Evolutionary conservation across 495 filamentous ascomycete species (phyloP).

Genomic region (Parmelia sp.): DNA sequence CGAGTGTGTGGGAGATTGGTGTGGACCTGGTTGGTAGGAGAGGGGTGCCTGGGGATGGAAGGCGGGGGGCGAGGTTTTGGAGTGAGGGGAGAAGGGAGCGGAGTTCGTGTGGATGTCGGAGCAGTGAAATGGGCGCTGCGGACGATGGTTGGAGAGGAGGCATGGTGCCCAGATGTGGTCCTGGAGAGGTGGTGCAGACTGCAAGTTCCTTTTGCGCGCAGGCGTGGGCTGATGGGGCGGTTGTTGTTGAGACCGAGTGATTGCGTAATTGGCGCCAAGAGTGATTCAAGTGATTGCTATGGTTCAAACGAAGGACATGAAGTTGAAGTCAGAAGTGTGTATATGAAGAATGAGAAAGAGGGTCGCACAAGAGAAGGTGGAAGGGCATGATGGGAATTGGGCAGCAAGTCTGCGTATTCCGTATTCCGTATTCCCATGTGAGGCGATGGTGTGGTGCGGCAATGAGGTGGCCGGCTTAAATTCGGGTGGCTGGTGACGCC

Average conservation of each 20-base stretch:
- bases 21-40: constrained; percentile 10
- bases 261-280: not conserved
- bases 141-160: constrained; percentile 15
- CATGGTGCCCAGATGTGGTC: constrained; percentile 11
- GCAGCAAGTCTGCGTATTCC: constrained; percentile 14
- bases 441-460: constrained; percentile 7
- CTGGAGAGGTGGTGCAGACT: not conserved
- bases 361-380: constrained; percentile 1
- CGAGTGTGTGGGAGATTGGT: constrained; percentile 15
- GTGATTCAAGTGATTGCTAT: not conserved
- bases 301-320: constrained; percentile 27
- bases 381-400: constrained; percentile 12
- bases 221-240: constrained; percentile 6
- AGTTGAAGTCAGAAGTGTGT: constrained; percentile 10
- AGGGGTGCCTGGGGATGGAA: not conserved
- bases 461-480: constrained; percentile 12
- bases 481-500: constrained; percentile 1
- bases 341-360: constrained; percentile 14
- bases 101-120: constrained; percentile 19
- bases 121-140: constrained; percentile 3
- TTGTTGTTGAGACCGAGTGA: constrained; percentile 8
- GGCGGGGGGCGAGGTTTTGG: constrained; percentile 15
- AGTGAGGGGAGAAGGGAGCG: constrained; percentile 22
- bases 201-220: constrained; percentile 11
- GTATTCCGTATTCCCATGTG: no score